phyloP scores from a whole-genome alignment of 345 rosid species.

The Bruguiera sexangula region DNA sequence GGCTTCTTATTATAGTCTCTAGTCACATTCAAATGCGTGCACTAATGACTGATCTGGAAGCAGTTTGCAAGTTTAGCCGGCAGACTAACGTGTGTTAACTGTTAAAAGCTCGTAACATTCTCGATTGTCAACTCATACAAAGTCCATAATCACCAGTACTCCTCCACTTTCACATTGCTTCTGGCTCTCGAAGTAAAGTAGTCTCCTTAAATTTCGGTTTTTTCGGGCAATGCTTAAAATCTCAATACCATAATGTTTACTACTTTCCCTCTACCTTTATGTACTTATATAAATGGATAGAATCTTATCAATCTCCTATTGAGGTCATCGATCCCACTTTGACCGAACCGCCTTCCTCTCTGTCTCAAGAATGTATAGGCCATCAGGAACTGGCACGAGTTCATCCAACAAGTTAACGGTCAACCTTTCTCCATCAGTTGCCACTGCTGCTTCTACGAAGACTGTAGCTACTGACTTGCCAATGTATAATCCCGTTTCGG shows the following conservation, averaged over 20 bases:
- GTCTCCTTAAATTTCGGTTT: slow-evolving; percentile 5
- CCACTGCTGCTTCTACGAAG: slow-evolving; percentile 7
- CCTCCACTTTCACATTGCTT: not conserved
- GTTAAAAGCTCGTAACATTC: not conserved
- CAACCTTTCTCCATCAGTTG: slow-evolving; percentile 24
- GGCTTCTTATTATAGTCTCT: not conserved
- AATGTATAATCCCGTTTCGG: slow-evolving; percentile 20
- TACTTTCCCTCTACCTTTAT: not conserved
- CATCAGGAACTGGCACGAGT: slow-evolving; percentile 27
- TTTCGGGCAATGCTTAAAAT: not conserved
- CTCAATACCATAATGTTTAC: not conserved
- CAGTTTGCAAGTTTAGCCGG: slow-evolving; percentile 12
- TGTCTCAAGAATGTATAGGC: slow-evolving; percentile 38
- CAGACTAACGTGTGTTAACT: no score
- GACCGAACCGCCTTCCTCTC: not conserved
- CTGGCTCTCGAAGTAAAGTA: slow-evolving; percentile 17
- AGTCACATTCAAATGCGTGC: slow-evolving; percentile 22
- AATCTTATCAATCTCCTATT: not conserved
- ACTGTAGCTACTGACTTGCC: slow-evolving; percentile 26
- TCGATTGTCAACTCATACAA: slow-evolving; percentile 1
- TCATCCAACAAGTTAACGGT: slow-evolving; percentile 44
- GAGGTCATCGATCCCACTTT: not conserved
- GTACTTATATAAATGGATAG: not conserved
- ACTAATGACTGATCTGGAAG: slow-evolving; percentile 25
- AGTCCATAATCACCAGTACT: not conserved